phyloP scores from a whole-genome alignment of 805 yeast species.

The Schwanniomyces pseudopolymorphus region DNA sequence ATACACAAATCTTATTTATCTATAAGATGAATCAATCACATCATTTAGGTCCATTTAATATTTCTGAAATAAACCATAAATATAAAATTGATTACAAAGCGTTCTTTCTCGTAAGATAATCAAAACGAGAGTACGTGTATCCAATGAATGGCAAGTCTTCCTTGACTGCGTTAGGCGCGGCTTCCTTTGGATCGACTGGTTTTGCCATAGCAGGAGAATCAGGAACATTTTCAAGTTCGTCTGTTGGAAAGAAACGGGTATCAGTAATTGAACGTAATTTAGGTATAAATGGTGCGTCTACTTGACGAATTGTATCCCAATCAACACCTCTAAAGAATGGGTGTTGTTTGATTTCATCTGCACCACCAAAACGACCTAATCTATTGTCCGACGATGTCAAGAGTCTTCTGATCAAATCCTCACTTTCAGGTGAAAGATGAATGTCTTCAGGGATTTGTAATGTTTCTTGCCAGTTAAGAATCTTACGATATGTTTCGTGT shows the following conservation, averaged over 20 bases:
- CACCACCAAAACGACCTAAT: conserved; percentile 87
- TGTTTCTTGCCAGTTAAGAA: conserved; percentile 87
- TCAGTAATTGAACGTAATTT: conserved; percentile 89
- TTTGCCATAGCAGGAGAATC: conserved; percentile 65
- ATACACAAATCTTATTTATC: neutral
- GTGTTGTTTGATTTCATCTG: conserved; percentile 84
- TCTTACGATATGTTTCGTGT: conserved; percentile 89
- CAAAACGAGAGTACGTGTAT: conserved; percentile 93
- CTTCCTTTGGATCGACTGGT: conserved; percentile 66
- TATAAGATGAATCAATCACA: neutral
- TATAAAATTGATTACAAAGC: conserved; percentile 31
- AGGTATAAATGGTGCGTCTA: conserved; percentile 92
- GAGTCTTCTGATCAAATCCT: conserved; percentile 76
- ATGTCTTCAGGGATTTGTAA: conserved; percentile 88
- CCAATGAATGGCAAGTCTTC: conserved; percentile 97
- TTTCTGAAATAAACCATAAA: too few relatives aligned
- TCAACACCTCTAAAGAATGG: conserved; percentile 96
- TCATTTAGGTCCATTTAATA: too few relatives aligned
- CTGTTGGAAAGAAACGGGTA: conserved; percentile 97
- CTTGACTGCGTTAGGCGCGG: conserved; percentile 50
- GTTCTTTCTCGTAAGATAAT: conserved; percentile 79
- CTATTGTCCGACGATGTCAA: conserved; percentile 78
- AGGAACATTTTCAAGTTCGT: conserved; percentile 91
- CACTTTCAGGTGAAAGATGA: conserved; percentile 84
- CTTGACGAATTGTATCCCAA: conserved; percentile 85